Base-by-base conservation (phyloP, 1,284 basidiomycete genomes). In the Ustilago tritici region DNA sequence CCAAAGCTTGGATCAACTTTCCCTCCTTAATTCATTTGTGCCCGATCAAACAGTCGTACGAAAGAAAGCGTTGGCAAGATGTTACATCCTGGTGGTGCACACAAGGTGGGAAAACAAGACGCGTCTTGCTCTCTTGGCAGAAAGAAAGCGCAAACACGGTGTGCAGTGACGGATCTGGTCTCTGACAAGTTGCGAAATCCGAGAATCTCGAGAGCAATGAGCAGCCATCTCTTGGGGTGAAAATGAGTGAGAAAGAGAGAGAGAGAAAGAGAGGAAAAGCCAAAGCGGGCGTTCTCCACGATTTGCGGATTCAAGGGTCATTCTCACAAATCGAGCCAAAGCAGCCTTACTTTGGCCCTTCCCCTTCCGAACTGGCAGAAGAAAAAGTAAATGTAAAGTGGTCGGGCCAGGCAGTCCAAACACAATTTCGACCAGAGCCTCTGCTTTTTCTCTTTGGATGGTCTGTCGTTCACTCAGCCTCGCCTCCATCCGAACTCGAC, bases 341-440 rank as follows among this genome's bases (percentile, higher is more conserved):
- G 23, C 23, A 23, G 23, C 23, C 23, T 23, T 23, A 23, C 23
- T 23, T 23, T 23, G 43, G n/a, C 40, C 40, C 40, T 40, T 43
- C 11, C 31, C 56, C 14, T 46, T 8, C 14, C 43, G 43, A 19
- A 23, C 7, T 46, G 43, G n/a, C 43, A 23, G n/a, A 46, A 59
- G 43, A 49, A 43, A 55, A 19, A 55, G 53, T 4, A 2, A 2
- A 15, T 19, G 8, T 17, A 49, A 32, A 49, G 56, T 58, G 62
- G 62, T 65, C 56, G 62, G 62, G 62, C 47, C 62, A 65, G 58
- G 64, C 50, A 47, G 28, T 28, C 5, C 23, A n/a, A 2, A 23
- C 4, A 31, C 46, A 23, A 19, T 5, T 32, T 50, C 49, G 10
- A 12, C 12, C 28, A 50, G 23, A 28, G 23, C 23, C 23, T 28